These are phyloP conservation scores for Blastosporella zonata DNA, from an alignment of 1,284 basidiomycete genomes.

Conservation along the genomic window DNA sequence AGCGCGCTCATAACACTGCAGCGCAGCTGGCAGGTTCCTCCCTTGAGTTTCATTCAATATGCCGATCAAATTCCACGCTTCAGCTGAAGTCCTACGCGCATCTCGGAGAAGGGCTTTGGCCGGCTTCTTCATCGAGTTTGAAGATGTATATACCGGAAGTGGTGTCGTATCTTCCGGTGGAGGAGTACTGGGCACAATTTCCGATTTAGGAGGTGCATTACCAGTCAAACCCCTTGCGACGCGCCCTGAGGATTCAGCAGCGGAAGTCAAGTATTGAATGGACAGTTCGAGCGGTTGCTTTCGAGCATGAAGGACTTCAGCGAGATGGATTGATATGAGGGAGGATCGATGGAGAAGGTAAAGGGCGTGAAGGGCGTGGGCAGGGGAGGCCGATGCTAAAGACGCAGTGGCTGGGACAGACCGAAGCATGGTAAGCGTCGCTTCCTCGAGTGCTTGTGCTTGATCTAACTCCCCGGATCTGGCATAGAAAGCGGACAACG, in stretches of 20 bases:
- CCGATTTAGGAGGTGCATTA: conserved; percentile 30
- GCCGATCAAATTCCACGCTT: conserved; percentile 60
- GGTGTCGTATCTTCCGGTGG: conserved; percentile 39
- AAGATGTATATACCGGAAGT: conserved; percentile 40
- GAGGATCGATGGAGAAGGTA: conserved; percentile 74
- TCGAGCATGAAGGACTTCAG: conserved; percentile 69
- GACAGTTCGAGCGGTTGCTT: conserved; percentile 42
- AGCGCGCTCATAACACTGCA: conserved; percentile 40
- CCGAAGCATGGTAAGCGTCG: conserved; percentile 66
- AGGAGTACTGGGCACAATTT: conserved; percentile 26
- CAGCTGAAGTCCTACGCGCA: conserved; percentile 64
- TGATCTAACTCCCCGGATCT: conserved; percentile 60
- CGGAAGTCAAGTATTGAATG: conserved; percentile 54
- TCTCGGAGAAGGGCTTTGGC: conserved; percentile 65
- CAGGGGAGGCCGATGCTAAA: conserved; percentile 42
- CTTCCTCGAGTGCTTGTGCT: conserved; percentile 67
- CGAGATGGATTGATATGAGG: conserved; percentile 70
- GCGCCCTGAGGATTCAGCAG: conserved; percentile 65
- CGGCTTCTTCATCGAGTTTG: conserved; percentile 48
- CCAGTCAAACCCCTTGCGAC: conserved; percentile 57
- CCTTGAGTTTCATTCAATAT: conserved; percentile 37
- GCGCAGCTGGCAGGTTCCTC: conserved; percentile 27
- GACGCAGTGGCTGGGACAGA: conserved; percentile 53
- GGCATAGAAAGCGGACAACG: conserved; percentile 71
- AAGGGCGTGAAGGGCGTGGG: conserved; percentile 61